Base-by-base conservation (phyloP, 495 filamentous ascomycete species). In the Copromyces sp. region DNA sequence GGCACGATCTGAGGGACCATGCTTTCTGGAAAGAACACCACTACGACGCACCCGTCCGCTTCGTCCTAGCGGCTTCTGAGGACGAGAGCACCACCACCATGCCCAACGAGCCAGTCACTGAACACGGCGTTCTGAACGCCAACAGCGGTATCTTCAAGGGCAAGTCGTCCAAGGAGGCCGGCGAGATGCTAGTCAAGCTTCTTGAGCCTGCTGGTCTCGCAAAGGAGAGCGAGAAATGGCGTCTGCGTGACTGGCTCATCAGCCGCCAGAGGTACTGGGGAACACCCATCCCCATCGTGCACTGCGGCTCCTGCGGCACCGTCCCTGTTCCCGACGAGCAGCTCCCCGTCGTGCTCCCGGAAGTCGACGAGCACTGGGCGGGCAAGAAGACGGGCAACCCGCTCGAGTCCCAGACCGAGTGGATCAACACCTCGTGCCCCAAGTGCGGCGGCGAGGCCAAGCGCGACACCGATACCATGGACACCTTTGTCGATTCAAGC, bases 391-490 rank as follows among this genome's bases (percentile, higher is more conserved):
- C 85, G 16, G 94, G 94, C 0, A 95, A 93, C 74, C 92, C 93
- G 0, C 85, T 97, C 6, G 90, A 93, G 70, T 85, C 88, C 24
- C 86, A 87, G 38, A 81, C 87, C 16, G 89, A 92, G 24, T 97
- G 93, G 92, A 84, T 92, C 8, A 88, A 94, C 75, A 92, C 90
- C 0, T 75, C 83, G 0, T 97, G 94, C 76, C 94, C 94, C 3
- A 90, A 86, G 39, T 97, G 94, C 74, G 82, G 84, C 11, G 85
- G 86, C 5, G 80, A 86, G 5, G 94, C 93, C 9, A 91, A 88
- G 77, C 89, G 94, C 39, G 94, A 97, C 76, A 97, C 94, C 3
- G 94, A 97, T 77, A 97, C 94, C 0, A 96, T 97, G 94, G 94
- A 97, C 79, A 97, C 94, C 0, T 97, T 97, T 80, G 93, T 97